Conservation (phyloP, 78 protist genomes). For the Cavenderia fasciculata region DNA sequence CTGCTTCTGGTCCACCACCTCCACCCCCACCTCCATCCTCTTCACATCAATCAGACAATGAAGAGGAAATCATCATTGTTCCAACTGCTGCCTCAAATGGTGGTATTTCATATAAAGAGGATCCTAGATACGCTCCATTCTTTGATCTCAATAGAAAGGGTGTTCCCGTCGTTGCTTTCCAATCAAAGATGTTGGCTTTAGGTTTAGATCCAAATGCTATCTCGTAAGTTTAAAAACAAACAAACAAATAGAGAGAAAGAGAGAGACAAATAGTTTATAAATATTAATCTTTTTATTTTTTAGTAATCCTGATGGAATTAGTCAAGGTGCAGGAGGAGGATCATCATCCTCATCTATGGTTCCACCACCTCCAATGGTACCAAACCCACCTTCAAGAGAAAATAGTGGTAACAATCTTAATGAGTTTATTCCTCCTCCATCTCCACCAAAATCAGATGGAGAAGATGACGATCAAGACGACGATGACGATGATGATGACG, state of each 20-base stretch:
- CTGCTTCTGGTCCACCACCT: slow-evolving; percentile 6
- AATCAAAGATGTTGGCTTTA: slow-evolving; percentile 21
- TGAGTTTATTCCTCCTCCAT: not conserved
- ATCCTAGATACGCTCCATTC: slow-evolving; percentile 56
- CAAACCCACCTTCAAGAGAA: not conserved
- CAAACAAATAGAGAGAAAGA: too few relatives aligned
- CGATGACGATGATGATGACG: slow-evolving; percentile 22
- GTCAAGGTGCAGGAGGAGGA: slow-evolving; percentile 1
- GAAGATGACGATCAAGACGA: not conserved
- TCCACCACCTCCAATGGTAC: slow-evolving; percentile 21
- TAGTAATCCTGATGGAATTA: slow-evolving; percentile 8
- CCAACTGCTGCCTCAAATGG: not conserved
- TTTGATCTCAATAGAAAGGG: slow-evolving; percentile 1
- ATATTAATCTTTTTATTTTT: not conserved
- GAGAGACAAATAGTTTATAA: too few relatives aligned
- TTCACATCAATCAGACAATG: not conserved
- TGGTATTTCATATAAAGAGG: slow-evolving; percentile 11
- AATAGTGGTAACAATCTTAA: not conserved
- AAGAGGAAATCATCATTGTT: too few relatives aligned
- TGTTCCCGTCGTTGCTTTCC: slow-evolving; percentile 47
- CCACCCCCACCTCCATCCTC: slow-evolving; percentile 38
- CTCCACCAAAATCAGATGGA: slow-evolving; percentile 8
- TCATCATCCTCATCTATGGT: not conserved
- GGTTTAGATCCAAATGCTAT: slow-evolving; percentile 55
- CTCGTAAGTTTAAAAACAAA: slow-evolving; percentile 10